Percentiles rank a stretch among this genome's conserved stretches.
phyloP scores from a whole-genome alignment of 2,329 filamentous ascomycete species.

The Aspergillus uvarum region DNA sequence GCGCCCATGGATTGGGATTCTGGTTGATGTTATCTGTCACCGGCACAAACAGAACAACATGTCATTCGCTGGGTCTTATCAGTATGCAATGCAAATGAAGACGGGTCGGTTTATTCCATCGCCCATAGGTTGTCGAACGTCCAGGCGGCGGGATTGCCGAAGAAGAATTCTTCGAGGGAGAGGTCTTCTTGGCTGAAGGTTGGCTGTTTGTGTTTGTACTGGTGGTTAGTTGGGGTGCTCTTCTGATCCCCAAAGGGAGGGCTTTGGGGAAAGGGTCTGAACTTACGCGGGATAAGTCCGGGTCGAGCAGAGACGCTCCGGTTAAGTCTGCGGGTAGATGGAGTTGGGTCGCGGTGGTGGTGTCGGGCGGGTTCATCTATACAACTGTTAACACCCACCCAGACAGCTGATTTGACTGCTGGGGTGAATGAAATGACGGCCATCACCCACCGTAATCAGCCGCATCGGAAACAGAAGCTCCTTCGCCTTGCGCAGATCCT shows the following conservation, averaged over 20 bases:
- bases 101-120: neutral
- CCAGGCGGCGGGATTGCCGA: slow-evolving; percentile 23
- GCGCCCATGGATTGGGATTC: neutral
- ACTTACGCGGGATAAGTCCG: neutral
- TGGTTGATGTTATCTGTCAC: neutral
- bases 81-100: neutral
- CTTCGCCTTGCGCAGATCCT: slow-evolving; percentile 18
- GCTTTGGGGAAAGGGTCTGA: neutral
- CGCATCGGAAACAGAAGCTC: slow-evolving; percentile 7
- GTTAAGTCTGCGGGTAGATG: neutral
- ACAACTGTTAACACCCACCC: neutral
- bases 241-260: neutral
- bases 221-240: neutral
- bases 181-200: neutral
- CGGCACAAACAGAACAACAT: no score
- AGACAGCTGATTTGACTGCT: neutral
- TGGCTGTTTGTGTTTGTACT: neutral
- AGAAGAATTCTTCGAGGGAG: slow-evolving; percentile 19
- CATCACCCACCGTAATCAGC: neutral
- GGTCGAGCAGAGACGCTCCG: neutral
- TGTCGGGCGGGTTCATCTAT: neutral
- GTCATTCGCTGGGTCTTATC: neutral
- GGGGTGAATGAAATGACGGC: no score
- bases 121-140: slow-evolving; percentile 20
- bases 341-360: neutral